Conservation (phyloP, 2,329 filamentous ascomycete genomes). For the Salinomyces thailandicus region DNA sequence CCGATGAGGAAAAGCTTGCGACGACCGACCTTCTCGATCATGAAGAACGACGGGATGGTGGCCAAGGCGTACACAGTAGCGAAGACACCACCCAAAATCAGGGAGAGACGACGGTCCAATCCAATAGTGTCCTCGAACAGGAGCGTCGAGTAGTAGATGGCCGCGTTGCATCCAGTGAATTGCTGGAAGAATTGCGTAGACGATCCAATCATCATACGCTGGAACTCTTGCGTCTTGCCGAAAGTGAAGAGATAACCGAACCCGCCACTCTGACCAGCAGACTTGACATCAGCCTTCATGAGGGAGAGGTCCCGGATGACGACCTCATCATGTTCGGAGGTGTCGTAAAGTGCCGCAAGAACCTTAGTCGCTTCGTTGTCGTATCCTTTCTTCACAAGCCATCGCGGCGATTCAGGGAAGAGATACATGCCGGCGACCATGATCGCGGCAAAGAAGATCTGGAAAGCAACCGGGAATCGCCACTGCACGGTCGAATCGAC, state of each 20-base stretch:
- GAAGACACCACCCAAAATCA: not conserved
- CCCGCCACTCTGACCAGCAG: slow-evolving; percentile 38
- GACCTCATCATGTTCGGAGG: slow-evolving; percentile 15
- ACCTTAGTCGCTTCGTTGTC: not conserved
- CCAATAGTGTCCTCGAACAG: not conserved
- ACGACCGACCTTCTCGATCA: not conserved
- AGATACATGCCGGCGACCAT: slow-evolving; percentile 31
- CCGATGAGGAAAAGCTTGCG: slow-evolving; percentile 6
- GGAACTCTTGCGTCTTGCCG: slow-evolving; percentile 51
- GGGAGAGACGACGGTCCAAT: not conserved
- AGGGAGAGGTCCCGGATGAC: slow-evolving; percentile 40
- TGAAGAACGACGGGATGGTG: not conserved
- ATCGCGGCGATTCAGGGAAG: slow-evolving; percentile 33
- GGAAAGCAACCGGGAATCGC: slow-evolving; percentile 42
- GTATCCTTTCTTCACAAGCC: not conserved
- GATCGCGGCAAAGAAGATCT: slow-evolving; percentile 37
- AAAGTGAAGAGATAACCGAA: slow-evolving; percentile 41
- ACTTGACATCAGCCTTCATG: slow-evolving; percentile 49
- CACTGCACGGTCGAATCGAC: not conserved
- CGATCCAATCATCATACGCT: slow-evolving; percentile 50
- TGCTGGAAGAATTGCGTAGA: slow-evolving; percentile 53
- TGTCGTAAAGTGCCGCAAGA: slow-evolving; percentile 31
- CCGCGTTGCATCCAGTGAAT: slow-evolving; percentile 33
- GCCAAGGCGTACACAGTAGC: not conserved
- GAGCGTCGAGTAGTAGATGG: not conserved